Percentiles rank a stretch among this genome's conserved stretches.
These are phyloP conservation scores for Westerdykella ornata DNA, from an alignment of 2,329 filamentous ascomycete species.

Conservation along the genomic window DNA sequence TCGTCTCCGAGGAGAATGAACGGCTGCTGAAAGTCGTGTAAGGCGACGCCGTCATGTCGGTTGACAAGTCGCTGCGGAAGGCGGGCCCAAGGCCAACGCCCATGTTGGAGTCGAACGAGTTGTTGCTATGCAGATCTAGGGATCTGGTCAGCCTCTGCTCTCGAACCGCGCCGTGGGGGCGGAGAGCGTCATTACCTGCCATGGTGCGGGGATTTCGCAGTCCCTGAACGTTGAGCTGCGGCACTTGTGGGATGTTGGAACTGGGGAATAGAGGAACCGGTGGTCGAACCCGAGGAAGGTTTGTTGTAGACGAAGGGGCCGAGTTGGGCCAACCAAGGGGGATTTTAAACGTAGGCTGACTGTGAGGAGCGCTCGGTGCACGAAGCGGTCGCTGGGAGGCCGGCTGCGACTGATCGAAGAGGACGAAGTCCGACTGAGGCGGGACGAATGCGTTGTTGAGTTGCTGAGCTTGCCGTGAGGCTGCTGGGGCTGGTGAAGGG, in stretches of 20 bases:
- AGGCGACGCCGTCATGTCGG: conserved; percentile 23
- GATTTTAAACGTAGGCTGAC: conserved; percentile 54
- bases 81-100: conserved; percentile 44
- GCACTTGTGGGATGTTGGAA: conserved; percentile 45
- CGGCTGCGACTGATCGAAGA: conserved; percentile 54
- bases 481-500: conserved; percentile 55
- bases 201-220: conserved; percentile 27
- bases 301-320: conserved; percentile 54
- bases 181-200: conserved; percentile 32
- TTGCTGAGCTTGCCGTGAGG: conserved; percentile 46
- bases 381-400: conserved; percentile 41
- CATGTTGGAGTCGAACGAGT: conserved; percentile 42
- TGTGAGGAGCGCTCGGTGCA: conserved; percentile 49
- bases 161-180: conserved; percentile 6
- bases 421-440: conserved; percentile 67
- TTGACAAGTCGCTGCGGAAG: conserved; percentile 31
- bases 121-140: conserved; percentile 35
- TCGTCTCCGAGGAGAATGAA: conserved; percentile 20
- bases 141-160: conserved; percentile 22
- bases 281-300: conserved; percentile 50
- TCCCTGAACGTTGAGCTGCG: conserved; percentile 29
- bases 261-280: conserved; percentile 64
- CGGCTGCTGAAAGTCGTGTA: conserved; percentile 43
- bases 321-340: conserved; percentile 62
- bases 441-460: conserved; percentile 39